These are phyloP conservation scores for Lactarius psammicola DNA, from an alignment of 768 basidiomycete species.

Conservation along the genomic window DNA sequence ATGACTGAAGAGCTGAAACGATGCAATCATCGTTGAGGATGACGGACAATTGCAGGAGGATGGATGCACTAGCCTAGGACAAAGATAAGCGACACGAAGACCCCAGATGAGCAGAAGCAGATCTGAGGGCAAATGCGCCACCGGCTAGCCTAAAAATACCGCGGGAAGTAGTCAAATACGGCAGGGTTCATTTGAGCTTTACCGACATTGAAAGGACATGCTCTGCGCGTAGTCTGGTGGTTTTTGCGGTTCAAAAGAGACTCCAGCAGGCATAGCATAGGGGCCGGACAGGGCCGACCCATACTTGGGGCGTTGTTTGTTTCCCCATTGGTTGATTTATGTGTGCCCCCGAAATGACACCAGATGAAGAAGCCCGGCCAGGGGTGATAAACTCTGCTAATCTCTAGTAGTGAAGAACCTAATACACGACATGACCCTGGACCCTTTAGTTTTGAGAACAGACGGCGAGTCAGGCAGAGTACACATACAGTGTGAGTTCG, in stretches of 20 bases:
- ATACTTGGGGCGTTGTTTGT: background rate
- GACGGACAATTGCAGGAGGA: background rate
- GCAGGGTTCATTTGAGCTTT: background rate
- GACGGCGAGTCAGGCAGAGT: background rate
- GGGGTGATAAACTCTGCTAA: background rate
- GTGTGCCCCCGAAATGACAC: background rate
- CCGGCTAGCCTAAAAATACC: background rate
- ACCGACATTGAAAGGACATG: no score
- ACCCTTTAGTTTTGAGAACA: background rate
- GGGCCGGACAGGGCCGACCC: background rate
- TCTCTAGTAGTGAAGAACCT: background rate
- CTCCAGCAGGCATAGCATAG: background rate
- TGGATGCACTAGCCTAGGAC: background rate
- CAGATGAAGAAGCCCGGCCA: background rate
- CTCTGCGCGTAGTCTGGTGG: background rate
- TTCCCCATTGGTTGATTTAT: background rate
- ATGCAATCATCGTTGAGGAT: background rate
- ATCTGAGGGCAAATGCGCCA: background rate
- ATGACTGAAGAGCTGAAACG: background rate
- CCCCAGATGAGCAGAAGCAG: background rate
- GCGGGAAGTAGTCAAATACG: background rate
- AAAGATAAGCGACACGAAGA: background rate
- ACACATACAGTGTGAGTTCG: background rate
- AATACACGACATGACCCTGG: background rate
- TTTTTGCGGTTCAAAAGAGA: background rate